Evolutionary conservation across 805 yeast species (phyloP), one percentile per base, ranked within the genome.

Genomic region (Ascoidea rubescens): DNA sequence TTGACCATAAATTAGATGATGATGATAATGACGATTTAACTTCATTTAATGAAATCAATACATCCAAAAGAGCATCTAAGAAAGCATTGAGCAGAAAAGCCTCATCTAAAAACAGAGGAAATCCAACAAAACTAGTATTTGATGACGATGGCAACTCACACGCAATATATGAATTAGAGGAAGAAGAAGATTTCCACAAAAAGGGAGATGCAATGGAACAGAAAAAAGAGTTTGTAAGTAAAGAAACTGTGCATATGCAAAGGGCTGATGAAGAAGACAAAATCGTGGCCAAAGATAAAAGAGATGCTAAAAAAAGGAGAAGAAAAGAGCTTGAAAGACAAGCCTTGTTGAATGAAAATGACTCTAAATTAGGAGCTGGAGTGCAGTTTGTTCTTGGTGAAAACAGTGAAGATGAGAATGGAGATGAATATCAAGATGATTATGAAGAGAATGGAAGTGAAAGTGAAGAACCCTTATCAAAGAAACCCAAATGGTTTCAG

Each of bases 131-230:
- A 64, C 65, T 91, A 59, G 74, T 78, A 52, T 93, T 91, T 62
- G 99, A 93, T 63, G 99, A 93, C 56, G 97, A 91, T 2, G 99
- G 99, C 31, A 74, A 73, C 5, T 84, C 98, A 0, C 98, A 91
- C 66, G 86, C 95, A 7, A 72, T 91, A 5, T 93, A 93, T 62
- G 98, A 91, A 67, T 73, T 93, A 55, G 89, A 87, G 63, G 87
- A 84, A 58, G 97, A 88, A 67, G 93, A 82, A 46, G 95, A 86
- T 54, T 93, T 93, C 76, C 75, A 67, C 56, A 79, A 77, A 56
- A 73, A 71, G 43, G 90, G 87, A 46, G 85, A 79, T 59, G 89
- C 90, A 1, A 71, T 70, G 51, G 67, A 64, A 7, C 95, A 87
- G 68, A 84, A 86, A 67, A 67, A 72, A 46, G 74, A 78, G 55